Percentiles rank a stretch among this genome's conserved stretches.
Conservation (phyloP, 2,329 filamentous ascomycete genomes). For the Aulographum hederae region DNA sequence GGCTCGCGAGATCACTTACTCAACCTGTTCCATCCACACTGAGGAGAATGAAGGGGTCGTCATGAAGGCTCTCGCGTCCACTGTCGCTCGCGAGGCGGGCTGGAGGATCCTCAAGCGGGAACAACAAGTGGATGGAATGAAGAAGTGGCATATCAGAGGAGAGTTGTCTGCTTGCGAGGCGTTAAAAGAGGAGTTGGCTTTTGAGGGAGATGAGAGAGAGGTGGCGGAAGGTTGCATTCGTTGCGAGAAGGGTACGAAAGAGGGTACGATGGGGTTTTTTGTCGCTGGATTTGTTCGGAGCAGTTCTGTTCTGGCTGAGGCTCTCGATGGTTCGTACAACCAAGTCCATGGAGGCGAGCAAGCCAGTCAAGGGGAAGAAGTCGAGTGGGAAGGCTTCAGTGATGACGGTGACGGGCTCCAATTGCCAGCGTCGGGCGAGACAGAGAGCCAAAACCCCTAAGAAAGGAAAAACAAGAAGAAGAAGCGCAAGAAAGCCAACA, state of each 20-base stretch:
- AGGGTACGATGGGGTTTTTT: conserved; percentile 90
- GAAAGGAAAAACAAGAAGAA: too few relatives aligned
- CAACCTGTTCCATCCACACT: conserved; percentile 76
- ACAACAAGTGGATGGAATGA: conserved; percentile 60
- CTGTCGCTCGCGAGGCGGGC: conserved; percentile 44
- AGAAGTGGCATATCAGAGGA: conserved; percentile 49
- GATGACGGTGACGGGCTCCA: too few relatives aligned
- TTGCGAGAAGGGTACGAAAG: conserved; percentile 61
- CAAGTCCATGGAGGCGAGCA: too few relatives aligned
- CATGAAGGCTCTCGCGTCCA: conserved; percentile 47
- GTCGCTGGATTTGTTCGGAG: conserved; percentile 69
- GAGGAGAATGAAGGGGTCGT: conserved; percentile 86
- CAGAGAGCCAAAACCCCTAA: too few relatives aligned
- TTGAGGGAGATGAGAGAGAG: conserved; percentile 4
- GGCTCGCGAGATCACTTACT: conserved; percentile 67
- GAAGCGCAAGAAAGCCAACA: too few relatives aligned
- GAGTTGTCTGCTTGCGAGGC: conserved; percentile 2
- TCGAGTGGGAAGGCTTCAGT: too few relatives aligned
- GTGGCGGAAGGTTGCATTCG: conserved; percentile 62
- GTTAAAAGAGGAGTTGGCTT: conserved; percentile 1
- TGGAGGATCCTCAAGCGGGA: conserved; percentile 62
- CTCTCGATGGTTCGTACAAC: too few relatives aligned
- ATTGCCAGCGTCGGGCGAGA: too few relatives aligned
- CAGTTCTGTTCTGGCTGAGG: too few relatives aligned
- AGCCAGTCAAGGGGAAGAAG: too few relatives aligned